Evolutionary conservation across 2,329 filamentous ascomycete species (phyloP).

Genomic region (Claviceps arundinis): DNA sequence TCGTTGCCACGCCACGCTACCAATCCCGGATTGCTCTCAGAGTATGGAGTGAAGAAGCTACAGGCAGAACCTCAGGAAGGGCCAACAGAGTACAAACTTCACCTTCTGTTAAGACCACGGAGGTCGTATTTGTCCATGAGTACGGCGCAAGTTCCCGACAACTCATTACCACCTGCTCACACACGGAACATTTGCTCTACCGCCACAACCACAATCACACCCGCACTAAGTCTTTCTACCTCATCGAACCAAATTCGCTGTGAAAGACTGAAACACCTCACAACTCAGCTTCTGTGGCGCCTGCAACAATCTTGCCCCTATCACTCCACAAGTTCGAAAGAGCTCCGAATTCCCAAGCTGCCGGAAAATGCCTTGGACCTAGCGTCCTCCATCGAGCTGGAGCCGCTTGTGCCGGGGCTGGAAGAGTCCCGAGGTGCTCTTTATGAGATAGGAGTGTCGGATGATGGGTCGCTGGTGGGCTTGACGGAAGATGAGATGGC

Average conservation of each 20-base stretch:
- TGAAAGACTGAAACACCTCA: constrained; percentile 76
- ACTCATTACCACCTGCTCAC: constrained; percentile 2
- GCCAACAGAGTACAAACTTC: constrained; percentile 92
- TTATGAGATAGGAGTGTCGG: constrained; percentile 92
- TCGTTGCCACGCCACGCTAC: constrained; percentile 18
- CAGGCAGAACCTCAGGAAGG: constrained; percentile 88
- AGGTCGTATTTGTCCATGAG: constrained; percentile 60
- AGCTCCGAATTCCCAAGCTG: constrained; percentile 61
- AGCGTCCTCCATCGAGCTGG: constrained; percentile 32
- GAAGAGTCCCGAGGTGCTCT: constrained; percentile 88
- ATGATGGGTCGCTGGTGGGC: constrained; percentile 84
- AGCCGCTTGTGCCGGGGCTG: constrained; percentile 58
- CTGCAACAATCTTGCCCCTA: constrained; percentile 89
- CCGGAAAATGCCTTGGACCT: constrained; percentile 47
- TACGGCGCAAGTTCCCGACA: constrained; percentile 27
- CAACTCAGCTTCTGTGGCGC: constrained; percentile 88
- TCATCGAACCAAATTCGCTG: constrained; percentile 59
- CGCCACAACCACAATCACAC: constrained; percentile 9
- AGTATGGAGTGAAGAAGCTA: constrained; percentile 60
- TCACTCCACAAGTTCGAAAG: constrained; percentile 65
- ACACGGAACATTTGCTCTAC: constrained; percentile 4
- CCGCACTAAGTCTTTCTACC: constrained; percentile 18
- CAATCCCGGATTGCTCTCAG: constrained; percentile 32
- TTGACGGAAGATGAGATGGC: constrained; percentile 83
- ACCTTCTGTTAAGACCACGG: constrained; percentile 69